These are phyloP conservation scores for Sutorius eximius DNA, from an alignment of 1,284 basidiomycete species.

Conservation along the genomic window DNA sequence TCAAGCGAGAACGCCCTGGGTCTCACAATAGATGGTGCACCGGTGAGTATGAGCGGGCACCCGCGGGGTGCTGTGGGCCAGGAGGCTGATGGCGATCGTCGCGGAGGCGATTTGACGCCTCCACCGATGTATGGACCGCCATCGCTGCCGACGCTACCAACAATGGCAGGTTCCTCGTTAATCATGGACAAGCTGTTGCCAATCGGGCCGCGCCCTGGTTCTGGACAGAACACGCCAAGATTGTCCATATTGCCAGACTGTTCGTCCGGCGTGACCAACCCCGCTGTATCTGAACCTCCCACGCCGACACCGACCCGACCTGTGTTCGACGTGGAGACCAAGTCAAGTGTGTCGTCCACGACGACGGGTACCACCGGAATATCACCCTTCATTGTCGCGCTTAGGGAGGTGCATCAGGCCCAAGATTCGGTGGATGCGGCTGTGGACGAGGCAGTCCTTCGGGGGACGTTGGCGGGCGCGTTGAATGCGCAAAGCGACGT, in stretches of 20 bases:
- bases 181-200: not conserved
- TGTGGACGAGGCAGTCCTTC: constrained; percentile 57
- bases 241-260: not conserved
- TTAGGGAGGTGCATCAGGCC: constrained; percentile 39
- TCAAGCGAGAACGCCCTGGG: constrained; percentile 8
- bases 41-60: constrained; percentile 2
- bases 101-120: not conserved
- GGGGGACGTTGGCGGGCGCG: constrained; percentile 57
- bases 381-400: constrained; percentile 24
- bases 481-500: constrained; percentile 59
- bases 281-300: not conserved
- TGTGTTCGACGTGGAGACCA: constrained; percentile 6
- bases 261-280: not conserved
- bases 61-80: not conserved
- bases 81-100: not conserved
- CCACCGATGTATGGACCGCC: constrained; percentile 10
- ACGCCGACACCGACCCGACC: constrained; percentile 16
- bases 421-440: constrained; percentile 58
- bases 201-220: not conserved
- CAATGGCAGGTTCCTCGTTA: not conserved
- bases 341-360: not conserved
- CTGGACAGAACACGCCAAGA: not conserved
- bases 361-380: not conserved
- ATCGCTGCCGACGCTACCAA: not conserved
- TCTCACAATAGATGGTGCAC: constrained; percentile 24